Evolutionary conservation across 2,329 filamentous ascomycete species (phyloP), one percentile per base, ranked within the genome.

Genomic region (Botryotinia globosa): DNA sequence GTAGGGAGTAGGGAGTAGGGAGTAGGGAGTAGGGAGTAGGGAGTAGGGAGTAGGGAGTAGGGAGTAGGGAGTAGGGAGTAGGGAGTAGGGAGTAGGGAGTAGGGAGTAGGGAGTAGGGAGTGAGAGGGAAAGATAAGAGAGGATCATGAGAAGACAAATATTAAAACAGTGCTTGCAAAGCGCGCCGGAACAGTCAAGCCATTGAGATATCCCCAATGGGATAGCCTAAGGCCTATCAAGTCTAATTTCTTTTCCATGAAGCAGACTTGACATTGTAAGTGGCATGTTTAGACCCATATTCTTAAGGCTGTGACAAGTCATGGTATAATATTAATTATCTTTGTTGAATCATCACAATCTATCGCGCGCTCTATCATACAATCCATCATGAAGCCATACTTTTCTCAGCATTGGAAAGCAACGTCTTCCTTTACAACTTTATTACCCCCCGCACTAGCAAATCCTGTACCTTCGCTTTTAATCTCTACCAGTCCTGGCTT

Each of bases 401-500:
- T 22, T 9, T 32, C 67, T 75, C 74, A 96, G 80, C 93, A 95
- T 80, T 97, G 93, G 81, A 97, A 97, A 0, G 91, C 91, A 29
- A 97, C 89, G 0, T 92, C 91, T 5, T 87, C 84, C 81, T 91
- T 96, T 82, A 92, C 92, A 25, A 97, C 94, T 77, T 92, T 88
- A 79, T 92, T 97, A 69, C 88, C 88, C 4, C 96, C 95, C n/a
- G 91, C 91, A 7, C 93, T 92, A 7, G 95, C 94, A 82, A 97
- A 98, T 0, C 95, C 95, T 0, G 95, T 98, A 0, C 95, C 95
- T 78, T 98, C 95, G 51, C 91, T 93, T 76, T 88, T 90, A 66
- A 98, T 87, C 79, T 92, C 89, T 4, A 98, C 90, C 48, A 98
- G 80, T 0, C 94, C 94, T 0, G 90, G 88, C 74, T 86, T 89